Evolutionary conservation across 2,329 filamentous ascomycete genomes (phyloP).

Genomic region (Xylariomycetidae sp.): DNA sequence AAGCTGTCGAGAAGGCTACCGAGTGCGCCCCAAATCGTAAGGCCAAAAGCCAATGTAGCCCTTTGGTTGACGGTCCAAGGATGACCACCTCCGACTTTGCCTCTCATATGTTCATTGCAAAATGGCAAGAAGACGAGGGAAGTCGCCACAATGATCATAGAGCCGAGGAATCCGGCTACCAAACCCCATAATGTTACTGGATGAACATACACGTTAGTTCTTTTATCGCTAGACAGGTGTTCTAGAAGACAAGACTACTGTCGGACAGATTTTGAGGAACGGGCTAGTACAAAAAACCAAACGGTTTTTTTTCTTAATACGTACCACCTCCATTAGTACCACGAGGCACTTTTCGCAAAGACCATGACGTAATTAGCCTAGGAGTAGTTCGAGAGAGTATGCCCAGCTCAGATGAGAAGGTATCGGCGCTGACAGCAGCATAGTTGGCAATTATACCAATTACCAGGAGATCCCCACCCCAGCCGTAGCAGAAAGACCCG

Average conservation of each 20-base stretch:
- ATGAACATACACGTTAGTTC: too few relatives aligned
- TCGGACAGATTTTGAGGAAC: too few relatives aligned
- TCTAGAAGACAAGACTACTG: too few relatives aligned
- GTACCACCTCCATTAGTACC: conserved; percentile 95
- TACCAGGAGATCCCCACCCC: conserved; percentile 58
- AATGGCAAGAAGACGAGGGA: conserved; percentile 66
- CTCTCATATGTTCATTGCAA: conserved; percentile 44
- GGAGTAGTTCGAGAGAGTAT: conserved; percentile 76
- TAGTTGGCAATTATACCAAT: conserved; percentile 76
- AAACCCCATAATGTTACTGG: conserved; percentile 74
- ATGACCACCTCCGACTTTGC: conserved; percentile 36
- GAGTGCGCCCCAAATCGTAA: conserved; percentile 69
- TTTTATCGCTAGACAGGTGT: too few relatives aligned
- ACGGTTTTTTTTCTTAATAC: too few relatives aligned
- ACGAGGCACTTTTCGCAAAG: conserved; percentile 71
- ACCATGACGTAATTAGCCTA: conserved; percentile 78
- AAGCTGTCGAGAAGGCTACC: conserved; percentile 86
- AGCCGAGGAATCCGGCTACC: conserved; percentile 67
- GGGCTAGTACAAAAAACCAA: too few relatives aligned
- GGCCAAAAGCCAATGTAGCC: conserved; percentile 43
- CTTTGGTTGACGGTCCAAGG: conserved; percentile 47
- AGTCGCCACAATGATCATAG: conserved; percentile 62
- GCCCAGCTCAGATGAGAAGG: conserved; percentile 90
- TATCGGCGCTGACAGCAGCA: conserved; percentile 86
- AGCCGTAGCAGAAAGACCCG: conserved; percentile 51